A percentile compares a stretch with the other conserved stretches of the same genome.
phyloP scores from a whole-genome alignment of 768 basidiomycete genomes.

The Boletus subcaerulescens region DNA sequence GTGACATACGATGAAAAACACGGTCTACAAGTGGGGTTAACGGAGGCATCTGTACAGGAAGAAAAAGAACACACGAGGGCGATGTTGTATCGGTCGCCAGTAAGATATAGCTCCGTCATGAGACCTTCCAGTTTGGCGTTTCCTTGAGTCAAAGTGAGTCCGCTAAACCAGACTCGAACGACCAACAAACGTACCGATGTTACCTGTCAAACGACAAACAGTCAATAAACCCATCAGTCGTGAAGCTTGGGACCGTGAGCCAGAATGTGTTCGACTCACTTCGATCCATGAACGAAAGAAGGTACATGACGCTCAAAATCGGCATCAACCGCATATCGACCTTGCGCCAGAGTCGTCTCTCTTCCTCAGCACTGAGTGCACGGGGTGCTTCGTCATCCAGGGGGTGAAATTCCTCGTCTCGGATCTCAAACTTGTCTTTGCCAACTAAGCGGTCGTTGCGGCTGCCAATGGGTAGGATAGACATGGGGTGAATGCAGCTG shows the following conservation, averaged over 20 bases:
- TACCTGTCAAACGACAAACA: conserved; percentile 35
- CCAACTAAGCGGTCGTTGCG: neutral
- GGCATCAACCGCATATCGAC: conserved; percentile 58
- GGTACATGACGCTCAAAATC: conserved; percentile 56
- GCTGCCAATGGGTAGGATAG: too few species aligned
- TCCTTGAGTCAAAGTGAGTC: conserved; percentile 29
- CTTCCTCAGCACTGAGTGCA: conserved; percentile 35
- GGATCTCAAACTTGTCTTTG: neutral
- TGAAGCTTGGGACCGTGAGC: neutral
- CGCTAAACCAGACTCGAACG: neutral
- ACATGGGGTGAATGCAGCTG: too few species aligned
- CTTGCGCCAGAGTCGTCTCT: conserved; percentile 55
- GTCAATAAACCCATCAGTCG: neutral
- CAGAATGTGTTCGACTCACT: conserved; percentile 31
- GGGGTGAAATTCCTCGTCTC: neutral
- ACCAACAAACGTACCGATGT: conserved; percentile 45
- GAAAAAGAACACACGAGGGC: conserved; percentile 47
- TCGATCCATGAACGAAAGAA: conserved; percentile 64
- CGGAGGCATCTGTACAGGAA: neutral
- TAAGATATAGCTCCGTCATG: conserved; percentile 50
- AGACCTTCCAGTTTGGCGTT: conserved; percentile 70
- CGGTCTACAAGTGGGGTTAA: conserved; percentile 41
- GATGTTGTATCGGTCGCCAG: conserved; percentile 61
- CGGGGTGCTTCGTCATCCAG: neutral
- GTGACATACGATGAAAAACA: conserved; percentile 64